Conservation (phyloP, 495 filamentous ascomycete genomes). For the Eremomyces bilateralis region DNA sequence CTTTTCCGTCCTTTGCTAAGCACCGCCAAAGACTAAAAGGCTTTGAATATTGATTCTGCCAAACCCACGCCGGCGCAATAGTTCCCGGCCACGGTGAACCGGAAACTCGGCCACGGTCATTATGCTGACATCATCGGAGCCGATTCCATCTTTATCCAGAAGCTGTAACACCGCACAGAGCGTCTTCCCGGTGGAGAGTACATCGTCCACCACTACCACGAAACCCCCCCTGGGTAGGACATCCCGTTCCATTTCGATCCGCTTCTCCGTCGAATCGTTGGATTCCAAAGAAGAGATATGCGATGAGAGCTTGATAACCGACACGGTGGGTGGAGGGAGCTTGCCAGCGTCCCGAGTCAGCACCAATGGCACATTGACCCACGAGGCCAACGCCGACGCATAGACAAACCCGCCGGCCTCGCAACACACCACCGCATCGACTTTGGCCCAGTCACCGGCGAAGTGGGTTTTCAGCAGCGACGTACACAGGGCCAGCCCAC, state of each 20-base stretch:
- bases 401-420: conserved; percentile 37
- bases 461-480: conserved; percentile 29
- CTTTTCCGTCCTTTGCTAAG: no score
- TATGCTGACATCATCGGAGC: conserved; percentile 23
- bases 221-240: conserved; percentile 23
- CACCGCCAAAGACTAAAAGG: conserved; percentile 34
- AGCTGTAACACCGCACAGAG: conserved; percentile 35
- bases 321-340: conserved; percentile 35
- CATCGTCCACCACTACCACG: conserved; percentile 42
- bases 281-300: conserved; percentile 32
- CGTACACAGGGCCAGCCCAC: conserved; percentile 31
- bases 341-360: conserved; percentile 37
- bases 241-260: conserved; percentile 30
- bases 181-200: conserved; percentile 37
- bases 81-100: conserved; percentile 30
- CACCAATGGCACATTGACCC: conserved; percentile 26
- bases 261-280: conserved; percentile 16
- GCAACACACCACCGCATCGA: conserved; percentile 28
- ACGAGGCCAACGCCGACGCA: conserved; percentile 29
- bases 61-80: conserved; percentile 32
- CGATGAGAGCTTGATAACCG: conserved; percentile 26
- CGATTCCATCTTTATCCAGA: conserved; percentile 25
- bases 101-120: conserved; percentile 44
- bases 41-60: conserved; percentile 33
- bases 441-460: conserved; percentile 26